phyloP scores from a whole-genome alignment of 2,329 filamentous ascomycete species.

The Paraconiothyrium sp. region DNA sequence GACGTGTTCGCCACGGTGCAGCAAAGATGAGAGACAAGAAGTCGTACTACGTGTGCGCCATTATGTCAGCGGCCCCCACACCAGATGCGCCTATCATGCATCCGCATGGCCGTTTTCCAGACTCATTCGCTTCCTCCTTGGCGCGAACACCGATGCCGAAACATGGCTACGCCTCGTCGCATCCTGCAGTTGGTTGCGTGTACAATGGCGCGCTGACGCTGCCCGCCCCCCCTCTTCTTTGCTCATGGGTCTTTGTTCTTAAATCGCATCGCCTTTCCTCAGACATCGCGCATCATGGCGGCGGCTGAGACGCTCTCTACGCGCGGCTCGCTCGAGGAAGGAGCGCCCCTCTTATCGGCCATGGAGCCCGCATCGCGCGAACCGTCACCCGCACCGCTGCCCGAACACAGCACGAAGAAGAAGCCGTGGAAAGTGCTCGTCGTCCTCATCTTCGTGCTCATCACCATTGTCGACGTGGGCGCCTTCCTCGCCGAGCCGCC shows the following conservation, averaged over 20 bases:
- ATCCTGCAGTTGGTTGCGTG: constrained; percentile 9
- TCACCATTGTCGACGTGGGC: constrained; percentile 58
- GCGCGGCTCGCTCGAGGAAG: constrained; percentile 12
- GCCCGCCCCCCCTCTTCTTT: constrained; percentile 1
- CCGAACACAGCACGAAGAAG: constrained; percentile 20
- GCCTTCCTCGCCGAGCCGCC: constrained; percentile 56
- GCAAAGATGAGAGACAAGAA: neutral
- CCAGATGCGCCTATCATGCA: neutral
- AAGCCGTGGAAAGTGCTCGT: constrained; percentile 46
- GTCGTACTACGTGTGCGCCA: neutral
- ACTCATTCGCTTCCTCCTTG: neutral
- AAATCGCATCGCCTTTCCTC: neutral
- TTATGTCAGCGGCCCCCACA: constrained; percentile 12
- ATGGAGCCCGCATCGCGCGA: constrained; percentile 1
- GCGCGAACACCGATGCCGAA: constrained; percentile 13
- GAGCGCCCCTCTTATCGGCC: constrained; percentile 8
- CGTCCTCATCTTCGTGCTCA: constrained; percentile 51
- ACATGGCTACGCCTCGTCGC: constrained; percentile 11
- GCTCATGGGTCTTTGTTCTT: constrained; percentile 15
- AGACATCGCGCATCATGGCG: neutral
- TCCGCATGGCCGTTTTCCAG: neutral
- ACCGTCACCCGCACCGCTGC: constrained; percentile 24
- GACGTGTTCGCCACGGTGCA: neutral
- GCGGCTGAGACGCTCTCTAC: neutral
- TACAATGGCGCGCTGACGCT: constrained; percentile 12